Evolutionary conservation across 2,329 filamentous ascomycete genomes (phyloP), one percentile per base, ranked within the genome.

Genomic region (Curvularia spicifera): DNA sequence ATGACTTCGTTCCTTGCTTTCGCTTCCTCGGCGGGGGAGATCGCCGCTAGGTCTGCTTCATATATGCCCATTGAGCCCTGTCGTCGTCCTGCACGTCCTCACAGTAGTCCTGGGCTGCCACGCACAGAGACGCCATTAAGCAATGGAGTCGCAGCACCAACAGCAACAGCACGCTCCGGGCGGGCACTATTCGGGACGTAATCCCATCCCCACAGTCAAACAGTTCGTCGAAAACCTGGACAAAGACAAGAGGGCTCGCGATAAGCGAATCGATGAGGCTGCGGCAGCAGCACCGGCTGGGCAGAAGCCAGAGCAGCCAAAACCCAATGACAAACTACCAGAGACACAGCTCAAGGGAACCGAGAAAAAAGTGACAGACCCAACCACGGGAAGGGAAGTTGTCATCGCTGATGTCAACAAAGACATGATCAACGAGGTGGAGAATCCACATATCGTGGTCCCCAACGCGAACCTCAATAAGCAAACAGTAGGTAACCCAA

Each of bases 381-480:
- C 94, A 0, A 91, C 91, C 0, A 97, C 94, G 0, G 93, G 93
- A 20, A 90, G 87, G 51, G 84, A 97, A 64, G 90, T 97, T 20
- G 85, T 90, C 63, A 96, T 98, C 62, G 90, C 93, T 66, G 91
- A 96, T 78, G 87, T 90, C 20, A 86, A 91, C 69, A 82, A 88
- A 53, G 83, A 89, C 45, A 87, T 89, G 68, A 84, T 91, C 77
- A 84, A 90, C 43, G 81, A 86, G 2, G 90, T 89, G 0, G 86
- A 91, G 50, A 83, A 96, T 58, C 91, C 93, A 0, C 81, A 83
- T 76, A 78, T 97, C 13, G 91, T 90, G 1, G 86, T 98, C 0
- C 94, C 94, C 18, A 98, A 97, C 76, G 91, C 91, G 42, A 97
- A 97, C 70, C 79, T 98, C 2, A 86, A 88, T 62, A 93, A 90